phyloP scores from a whole-genome alignment of 2,329 filamentous ascomycete genomes.

The Fusarium incarnatum region DNA sequence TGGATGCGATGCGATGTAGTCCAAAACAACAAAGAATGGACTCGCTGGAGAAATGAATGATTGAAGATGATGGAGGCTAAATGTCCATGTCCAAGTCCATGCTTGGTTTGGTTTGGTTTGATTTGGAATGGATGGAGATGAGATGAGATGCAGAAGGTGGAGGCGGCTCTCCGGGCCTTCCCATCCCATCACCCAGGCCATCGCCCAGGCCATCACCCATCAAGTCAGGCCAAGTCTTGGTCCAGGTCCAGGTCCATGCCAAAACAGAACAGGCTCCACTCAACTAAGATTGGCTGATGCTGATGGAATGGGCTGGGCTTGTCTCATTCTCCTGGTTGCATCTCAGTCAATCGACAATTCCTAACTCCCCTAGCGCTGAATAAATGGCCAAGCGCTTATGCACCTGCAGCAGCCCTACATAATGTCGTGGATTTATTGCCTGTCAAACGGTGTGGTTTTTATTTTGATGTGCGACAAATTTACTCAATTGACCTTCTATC shows the following conservation, averaged over 20 bases:
- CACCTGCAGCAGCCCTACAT: conserved; percentile 6
- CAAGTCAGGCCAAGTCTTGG: conserved; percentile 9
- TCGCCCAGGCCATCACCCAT: not conserved
- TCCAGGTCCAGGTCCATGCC: not conserved
- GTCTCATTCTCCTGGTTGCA: conserved; percentile 7
- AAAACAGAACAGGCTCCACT: conserved; percentile 23
- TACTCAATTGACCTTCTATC: not conserved
- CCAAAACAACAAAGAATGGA: conserved; percentile 18
- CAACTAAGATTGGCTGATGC: conserved; percentile 8
- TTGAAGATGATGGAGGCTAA: conserved; percentile 26
- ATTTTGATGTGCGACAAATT: not conserved
- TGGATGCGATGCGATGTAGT: not conserved
- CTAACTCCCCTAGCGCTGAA: conserved; percentile 7
- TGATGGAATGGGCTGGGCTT: conserved; percentile 16
- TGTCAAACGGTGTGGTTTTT: not conserved
- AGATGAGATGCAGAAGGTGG: conserved; percentile 21
- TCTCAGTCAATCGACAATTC: not conserved
- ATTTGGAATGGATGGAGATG: conserved; percentile 8
- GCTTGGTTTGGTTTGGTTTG: not conserved
- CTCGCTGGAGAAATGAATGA: conserved; percentile 9
- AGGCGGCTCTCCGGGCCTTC: conserved; percentile 10
- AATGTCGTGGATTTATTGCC: not conserved
- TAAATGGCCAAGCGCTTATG: conserved; percentile 3
- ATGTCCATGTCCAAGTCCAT: conserved; percentile 1
- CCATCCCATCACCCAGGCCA: not conserved